Percentiles rank a stretch among this genome's conserved stretches.
phyloP scores from a whole-genome alignment of 1,139 yeast species.

The Suhomyces taliae region DNA sequence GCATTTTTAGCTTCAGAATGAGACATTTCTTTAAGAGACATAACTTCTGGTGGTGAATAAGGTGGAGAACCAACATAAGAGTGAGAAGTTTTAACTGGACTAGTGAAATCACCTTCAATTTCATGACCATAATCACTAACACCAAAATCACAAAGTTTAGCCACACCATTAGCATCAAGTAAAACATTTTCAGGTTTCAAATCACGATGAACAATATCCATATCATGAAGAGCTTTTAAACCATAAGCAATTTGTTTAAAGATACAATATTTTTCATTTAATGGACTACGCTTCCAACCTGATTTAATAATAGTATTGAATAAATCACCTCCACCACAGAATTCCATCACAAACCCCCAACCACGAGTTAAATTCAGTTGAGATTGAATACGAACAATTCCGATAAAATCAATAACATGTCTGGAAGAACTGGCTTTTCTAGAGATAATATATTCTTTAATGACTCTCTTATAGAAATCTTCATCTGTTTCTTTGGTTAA shows the following conservation, averaged over 20 bases:
- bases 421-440: slow-evolving; percentile 50
- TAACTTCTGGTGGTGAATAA: slow-evolving; percentile 76
- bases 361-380: slow-evolving; percentile 57
- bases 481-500: slow-evolving; percentile 61
- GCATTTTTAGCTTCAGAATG: slow-evolving; percentile 37
- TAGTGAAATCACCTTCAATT: slow-evolving; percentile 51
- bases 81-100: slow-evolving; percentile 46
- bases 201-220: slow-evolving; percentile 63
- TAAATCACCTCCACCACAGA: slow-evolving; percentile 57
- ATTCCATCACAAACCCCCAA: slow-evolving; percentile 76
- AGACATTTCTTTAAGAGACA: slow-evolving; percentile 48
- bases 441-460: slow-evolving; percentile 63
- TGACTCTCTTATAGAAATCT: slow-evolving; percentile 64
- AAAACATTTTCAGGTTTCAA: slow-evolving; percentile 67
- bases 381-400: slow-evolving; percentile 58
- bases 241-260: slow-evolving; percentile 62
- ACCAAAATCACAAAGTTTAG: slow-evolving; percentile 77
- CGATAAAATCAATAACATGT: slow-evolving; percentile 59
- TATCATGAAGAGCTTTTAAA: slow-evolving; percentile 52
- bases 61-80: slow-evolving; percentile 77
- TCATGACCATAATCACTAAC: slow-evolving; percentile 65
- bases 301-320: slow-evolving; percentile 44
- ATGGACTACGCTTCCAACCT: slow-evolving; percentile 48
- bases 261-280: slow-evolving; percentile 56
- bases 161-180: slow-evolving; percentile 55